phyloP scores from a whole-genome alignment of 192 early-diverging fungal species.

The Allomyces arbusculus region DNA sequence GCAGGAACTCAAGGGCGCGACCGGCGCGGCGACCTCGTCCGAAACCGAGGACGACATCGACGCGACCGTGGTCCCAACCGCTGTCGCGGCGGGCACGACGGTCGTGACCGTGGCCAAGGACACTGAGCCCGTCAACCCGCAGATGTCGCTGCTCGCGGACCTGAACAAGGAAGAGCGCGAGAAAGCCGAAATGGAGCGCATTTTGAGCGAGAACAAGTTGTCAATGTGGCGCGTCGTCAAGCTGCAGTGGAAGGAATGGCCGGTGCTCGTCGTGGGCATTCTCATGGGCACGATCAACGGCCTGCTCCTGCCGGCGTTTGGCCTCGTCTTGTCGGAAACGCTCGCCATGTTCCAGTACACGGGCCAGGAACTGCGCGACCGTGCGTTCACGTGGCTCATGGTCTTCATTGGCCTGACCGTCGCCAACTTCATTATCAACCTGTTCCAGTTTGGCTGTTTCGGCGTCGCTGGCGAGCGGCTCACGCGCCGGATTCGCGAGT shows the following conservation, averaged over 20 bases:
- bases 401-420: neutral
- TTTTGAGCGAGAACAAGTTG: constrained; percentile 20
- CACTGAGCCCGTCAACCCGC: no score
- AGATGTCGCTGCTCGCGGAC: neutral
- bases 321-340: constrained; percentile 28
- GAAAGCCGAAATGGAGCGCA: constrained; percentile 9
- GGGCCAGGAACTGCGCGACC: neutral
- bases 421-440: neutral
- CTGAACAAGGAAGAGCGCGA: neutral
- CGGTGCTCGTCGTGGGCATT: constrained; percentile 5
- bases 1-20: constrained; percentile 13
- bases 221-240: constrained; percentile 29
- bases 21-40: constrained; percentile 1
- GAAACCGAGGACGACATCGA: neutral
- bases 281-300: neutral
- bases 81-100: neutral
- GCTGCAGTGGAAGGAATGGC: constrained; percentile 32
- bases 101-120: neutral
- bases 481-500: constrained; percentile 14
- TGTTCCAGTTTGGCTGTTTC: constrained; percentile 5
- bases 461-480: constrained; percentile 16
- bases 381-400: neutral
- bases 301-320: constrained; percentile 51
- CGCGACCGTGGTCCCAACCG: neutral
- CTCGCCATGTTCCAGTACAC: neutral